Percentiles rank a stretch among this genome's conserved stretches.
These are phyloP conservation scores for Leucosporidium yakuticum DNA, from an alignment of 768 basidiomycete genomes.

Conservation along the genomic window DNA sequence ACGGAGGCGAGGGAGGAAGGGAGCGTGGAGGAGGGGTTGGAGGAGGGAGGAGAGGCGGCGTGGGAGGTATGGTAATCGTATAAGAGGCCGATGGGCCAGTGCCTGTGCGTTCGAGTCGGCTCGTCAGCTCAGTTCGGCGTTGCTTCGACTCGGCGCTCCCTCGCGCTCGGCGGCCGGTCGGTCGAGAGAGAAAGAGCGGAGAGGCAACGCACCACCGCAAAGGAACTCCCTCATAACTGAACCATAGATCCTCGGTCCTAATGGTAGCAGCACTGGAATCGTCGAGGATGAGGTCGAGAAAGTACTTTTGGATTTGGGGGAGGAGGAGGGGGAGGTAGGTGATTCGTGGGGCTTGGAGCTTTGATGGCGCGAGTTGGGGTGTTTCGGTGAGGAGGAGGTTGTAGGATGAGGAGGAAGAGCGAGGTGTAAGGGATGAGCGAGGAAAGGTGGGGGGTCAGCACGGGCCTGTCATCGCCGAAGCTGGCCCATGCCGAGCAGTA, in stretches of 20 bases:
- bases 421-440: too few species aligned
- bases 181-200: background rate
- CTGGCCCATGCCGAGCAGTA: too few species aligned
- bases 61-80: constrained; percentile 69
- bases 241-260: constrained; percentile 95
- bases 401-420: too few species aligned
- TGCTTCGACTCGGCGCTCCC: background rate
- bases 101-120: constrained; percentile 57
- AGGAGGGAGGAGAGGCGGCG: constrained; percentile 44
- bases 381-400: too few species aligned
- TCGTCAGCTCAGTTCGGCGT: too few species aligned
- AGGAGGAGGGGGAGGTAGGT: constrained; percentile 87
- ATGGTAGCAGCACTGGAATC: constrained; percentile 60
- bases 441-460: too few species aligned
- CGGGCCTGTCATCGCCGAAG: too few species aligned
- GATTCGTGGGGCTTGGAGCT: constrained; percentile 70
- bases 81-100: constrained; percentile 93
- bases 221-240: constrained; percentile 75
- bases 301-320: constrained; percentile 77
- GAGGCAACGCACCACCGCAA: constrained; percentile 70
- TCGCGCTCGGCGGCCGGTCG: too few species aligned
- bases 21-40: constrained; percentile 2
- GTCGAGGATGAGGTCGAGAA: constrained; percentile 88
- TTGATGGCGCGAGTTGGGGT: background rate
- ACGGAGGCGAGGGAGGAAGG: background rate